These are phyloP conservation scores for Entomortierella parvispora DNA, from an alignment of 192 early-diverging fungal species.

Conservation along the genomic window DNA sequence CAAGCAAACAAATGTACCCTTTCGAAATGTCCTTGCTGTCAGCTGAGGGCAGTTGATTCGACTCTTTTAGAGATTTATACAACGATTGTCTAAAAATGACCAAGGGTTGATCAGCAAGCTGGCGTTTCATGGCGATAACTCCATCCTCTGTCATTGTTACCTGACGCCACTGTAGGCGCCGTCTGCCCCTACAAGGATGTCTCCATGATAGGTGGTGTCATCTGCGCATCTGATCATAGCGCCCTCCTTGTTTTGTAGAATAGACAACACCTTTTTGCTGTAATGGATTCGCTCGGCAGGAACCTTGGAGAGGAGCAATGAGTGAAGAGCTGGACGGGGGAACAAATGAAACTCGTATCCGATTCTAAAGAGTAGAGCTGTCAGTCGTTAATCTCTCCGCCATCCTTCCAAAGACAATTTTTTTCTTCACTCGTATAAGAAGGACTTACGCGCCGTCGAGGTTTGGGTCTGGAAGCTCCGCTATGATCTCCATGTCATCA, in stretches of 20 bases:
- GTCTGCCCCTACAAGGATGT: slow-evolving; percentile 9
- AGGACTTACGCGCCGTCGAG: no score
- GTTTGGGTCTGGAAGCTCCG: no score
- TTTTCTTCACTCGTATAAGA: no score
- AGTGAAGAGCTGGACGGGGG: background rate
- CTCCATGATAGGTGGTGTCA: background rate
- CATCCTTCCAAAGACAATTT: no score
- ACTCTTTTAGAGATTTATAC: background rate
- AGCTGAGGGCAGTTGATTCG: background rate
- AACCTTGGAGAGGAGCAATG: slow-evolving; percentile 1
- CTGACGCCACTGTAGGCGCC: slow-evolving; percentile 12
- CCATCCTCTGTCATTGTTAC: no score
- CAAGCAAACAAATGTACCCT: slow-evolving; percentile 6
- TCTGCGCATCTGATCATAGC: slow-evolving; percentile 1
- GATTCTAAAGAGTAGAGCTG: background rate
- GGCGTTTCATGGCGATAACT: no score
- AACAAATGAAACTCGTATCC: background rate
- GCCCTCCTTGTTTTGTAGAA: background rate
- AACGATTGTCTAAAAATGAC: no score
- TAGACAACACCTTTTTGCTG: slow-evolving; percentile 4
- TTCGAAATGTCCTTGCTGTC: background rate
- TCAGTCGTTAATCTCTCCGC: background rate
- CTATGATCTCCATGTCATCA: no score
- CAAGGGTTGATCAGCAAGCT: no score
- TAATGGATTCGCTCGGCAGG: slow-evolving; percentile 8